A percentile compares a stretch with the other conserved stretches of the same genome.
Conservation (phyloP, 192 early-diverging fungal genomes). For the Coemansia sp. region DNA sequence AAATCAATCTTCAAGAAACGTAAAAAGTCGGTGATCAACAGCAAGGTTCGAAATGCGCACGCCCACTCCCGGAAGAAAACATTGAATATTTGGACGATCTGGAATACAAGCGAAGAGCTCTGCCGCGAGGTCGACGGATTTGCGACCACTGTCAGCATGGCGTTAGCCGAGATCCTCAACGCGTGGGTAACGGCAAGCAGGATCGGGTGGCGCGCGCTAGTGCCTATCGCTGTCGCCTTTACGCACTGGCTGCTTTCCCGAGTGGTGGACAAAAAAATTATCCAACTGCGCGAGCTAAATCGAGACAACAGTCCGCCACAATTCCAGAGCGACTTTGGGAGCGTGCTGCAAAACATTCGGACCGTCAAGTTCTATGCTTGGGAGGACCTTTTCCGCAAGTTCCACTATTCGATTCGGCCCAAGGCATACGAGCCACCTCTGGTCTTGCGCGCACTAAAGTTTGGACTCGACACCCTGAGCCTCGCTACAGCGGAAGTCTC, state of each 20-base stretch:
- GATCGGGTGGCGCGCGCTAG: conserved; percentile 31
- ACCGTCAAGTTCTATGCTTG: conserved; percentile 72
- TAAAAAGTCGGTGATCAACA: background rate
- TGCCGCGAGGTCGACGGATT: too few relatives aligned
- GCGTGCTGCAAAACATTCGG: conserved; percentile 57
- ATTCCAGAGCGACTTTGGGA: background rate
- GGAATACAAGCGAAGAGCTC: too few relatives aligned
- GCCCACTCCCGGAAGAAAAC: background rate
- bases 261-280: background rate
- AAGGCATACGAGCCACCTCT: conserved; percentile 16
- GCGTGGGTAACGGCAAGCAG: conserved; percentile 24
- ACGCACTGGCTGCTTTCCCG: conserved; percentile 6
- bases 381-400: conserved; percentile 39
- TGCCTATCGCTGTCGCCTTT: conserved; percentile 22
- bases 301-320: background rate
- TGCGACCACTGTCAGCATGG: background rate
- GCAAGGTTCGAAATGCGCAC: background rate
- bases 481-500: conserved; percentile 56
- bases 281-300: background rate
- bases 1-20: background rate
- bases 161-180: conserved; percentile 9
- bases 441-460: conserved; percentile 20
- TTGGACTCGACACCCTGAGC: conserved; percentile 22
- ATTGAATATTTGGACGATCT: background rate
- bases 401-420: background rate